These are phyloP conservation scores for Dryas drummondii DNA, from an alignment of 306 rosid genomes.

Conservation along the genomic window DNA sequence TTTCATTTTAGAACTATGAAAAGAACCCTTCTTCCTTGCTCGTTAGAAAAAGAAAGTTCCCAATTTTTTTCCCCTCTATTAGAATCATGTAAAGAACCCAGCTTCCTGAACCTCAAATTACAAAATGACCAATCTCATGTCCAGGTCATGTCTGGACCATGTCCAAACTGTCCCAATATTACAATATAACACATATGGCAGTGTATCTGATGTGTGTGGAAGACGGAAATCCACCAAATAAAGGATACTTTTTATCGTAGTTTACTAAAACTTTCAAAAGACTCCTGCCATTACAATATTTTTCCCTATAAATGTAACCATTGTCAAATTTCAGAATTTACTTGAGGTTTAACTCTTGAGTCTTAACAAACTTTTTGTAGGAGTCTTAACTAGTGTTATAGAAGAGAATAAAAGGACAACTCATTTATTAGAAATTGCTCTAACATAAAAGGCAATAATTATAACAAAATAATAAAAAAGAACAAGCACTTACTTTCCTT, in stretches of 20 bases:
- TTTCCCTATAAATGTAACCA: background rate
- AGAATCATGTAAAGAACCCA: background rate
- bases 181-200: background rate
- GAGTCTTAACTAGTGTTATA: too few species aligned
- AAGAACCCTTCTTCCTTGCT: too few species aligned
- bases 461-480: constrained; percentile 10
- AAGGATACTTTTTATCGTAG: background rate
- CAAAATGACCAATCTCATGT: background rate
- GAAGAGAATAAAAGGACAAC: too few species aligned
- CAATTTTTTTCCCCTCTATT: too few species aligned
- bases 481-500: constrained; percentile 54
- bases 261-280: background rate
- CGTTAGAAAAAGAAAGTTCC: too few species aligned
- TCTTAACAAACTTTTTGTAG: too few species aligned
- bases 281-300: background rate
- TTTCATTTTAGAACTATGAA: background rate
- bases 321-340: background rate
- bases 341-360: background rate
- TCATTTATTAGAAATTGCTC: too few species aligned
- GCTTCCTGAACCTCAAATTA: background rate
- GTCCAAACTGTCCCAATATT: background rate
- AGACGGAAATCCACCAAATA: background rate
- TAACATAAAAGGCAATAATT: too few species aligned
- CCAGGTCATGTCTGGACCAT: background rate
- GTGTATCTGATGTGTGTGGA: background rate